Percentiles rank a stretch among this genome's conserved stretches.
Evolutionary conservation across 1,284 basidiomycete genomes (phyloP).

Genomic region (Papiliotrema flavescens): DNA sequence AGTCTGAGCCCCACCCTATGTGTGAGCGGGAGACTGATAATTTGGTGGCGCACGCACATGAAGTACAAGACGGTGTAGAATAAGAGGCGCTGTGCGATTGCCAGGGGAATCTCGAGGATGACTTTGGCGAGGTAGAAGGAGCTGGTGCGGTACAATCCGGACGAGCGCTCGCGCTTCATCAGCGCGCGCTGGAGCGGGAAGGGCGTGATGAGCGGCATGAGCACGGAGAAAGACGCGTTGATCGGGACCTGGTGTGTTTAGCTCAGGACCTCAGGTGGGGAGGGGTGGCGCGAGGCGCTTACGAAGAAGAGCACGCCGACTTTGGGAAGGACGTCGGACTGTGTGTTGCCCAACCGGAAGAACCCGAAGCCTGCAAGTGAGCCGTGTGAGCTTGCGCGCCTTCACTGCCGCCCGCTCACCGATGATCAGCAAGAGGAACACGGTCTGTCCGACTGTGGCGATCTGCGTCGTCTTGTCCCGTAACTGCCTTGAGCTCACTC

Average conservation of each 20-base stretch:
- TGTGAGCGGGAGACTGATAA: not conserved
- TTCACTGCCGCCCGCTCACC: too few species aligned
- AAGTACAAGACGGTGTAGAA: slow-evolving; percentile 11
- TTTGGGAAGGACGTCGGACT: slow-evolving; percentile 11
- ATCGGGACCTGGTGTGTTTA: slow-evolving; percentile 1
- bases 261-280: too few species aligned
- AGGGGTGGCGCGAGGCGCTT: too few species aligned
- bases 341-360: slow-evolving; percentile 8
- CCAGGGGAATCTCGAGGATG: slow-evolving; percentile 7
- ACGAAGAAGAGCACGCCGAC: slow-evolving; percentile 14
- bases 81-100: slow-evolving; percentile 1
- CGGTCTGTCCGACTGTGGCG: slow-evolving; percentile 6
- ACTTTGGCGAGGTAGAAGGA: slow-evolving; percentile 13
- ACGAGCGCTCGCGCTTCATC: slow-evolving; percentile 8
- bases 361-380: slow-evolving; percentile 5
- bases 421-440: slow-evolving; percentile 9
- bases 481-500: not conserved
- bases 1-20: slow-evolving; percentile 11
- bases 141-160: slow-evolving; percentile 5
- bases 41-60: slow-evolving; percentile 4
- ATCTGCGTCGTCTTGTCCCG: slow-evolving; percentile 6
- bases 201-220: slow-evolving; percentile 7
- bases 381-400: not conserved
- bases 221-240: slow-evolving; percentile 7
- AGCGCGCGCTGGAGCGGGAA: slow-evolving; percentile 10